A percentile compares a stretch with the other conserved stretches of the same genome.
Conservation (phyloP, 345 rosid species). For the Hevea brasiliensis region DNA sequence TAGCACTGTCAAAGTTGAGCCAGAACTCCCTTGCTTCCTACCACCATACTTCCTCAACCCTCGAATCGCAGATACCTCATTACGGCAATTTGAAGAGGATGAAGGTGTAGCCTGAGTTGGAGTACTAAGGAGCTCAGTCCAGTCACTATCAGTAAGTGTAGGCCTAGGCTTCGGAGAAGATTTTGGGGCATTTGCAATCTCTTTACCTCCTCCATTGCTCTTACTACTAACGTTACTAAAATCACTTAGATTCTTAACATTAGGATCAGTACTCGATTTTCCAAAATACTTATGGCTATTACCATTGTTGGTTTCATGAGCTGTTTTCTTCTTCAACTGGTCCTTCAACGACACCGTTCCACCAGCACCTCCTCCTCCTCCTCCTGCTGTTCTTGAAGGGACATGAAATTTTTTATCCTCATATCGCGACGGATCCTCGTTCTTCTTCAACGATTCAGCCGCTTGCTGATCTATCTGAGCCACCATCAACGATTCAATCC, state of each 20-base stretch:
- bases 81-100: slow-evolving; percentile 30
- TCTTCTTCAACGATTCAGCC: slow-evolving; percentile 84
- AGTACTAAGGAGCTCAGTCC: slow-evolving; percentile 78
- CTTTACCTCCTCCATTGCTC: slow-evolving; percentile 33
- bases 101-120: slow-evolving; percentile 38
- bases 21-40: slow-evolving; percentile 43
- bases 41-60: slow-evolving; percentile 51
- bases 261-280: slow-evolving; percentile 48
- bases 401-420: slow-evolving; percentile 46
- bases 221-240: background rate
- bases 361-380: slow-evolving; percentile 19
- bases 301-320: slow-evolving; percentile 10
- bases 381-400: slow-evolving; percentile 48
- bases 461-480: slow-evolving; percentile 93
- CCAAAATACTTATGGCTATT: slow-evolving; percentile 38
- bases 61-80: slow-evolving; percentile 44
- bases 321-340: slow-evolving; percentile 64
- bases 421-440: slow-evolving; percentile 51
- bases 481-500: slow-evolving; percentile 26
- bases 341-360: slow-evolving; percentile 74
- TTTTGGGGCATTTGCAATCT: slow-evolving; percentile 23
- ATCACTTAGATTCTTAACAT: slow-evolving; percentile 10
- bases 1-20: slow-evolving; percentile 29
- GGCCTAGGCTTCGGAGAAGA: slow-evolving; percentile 39
- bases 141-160: slow-evolving; percentile 70